phyloP scores from a whole-genome alignment of 305 asterid species.

The Coffea humblotiana region DNA sequence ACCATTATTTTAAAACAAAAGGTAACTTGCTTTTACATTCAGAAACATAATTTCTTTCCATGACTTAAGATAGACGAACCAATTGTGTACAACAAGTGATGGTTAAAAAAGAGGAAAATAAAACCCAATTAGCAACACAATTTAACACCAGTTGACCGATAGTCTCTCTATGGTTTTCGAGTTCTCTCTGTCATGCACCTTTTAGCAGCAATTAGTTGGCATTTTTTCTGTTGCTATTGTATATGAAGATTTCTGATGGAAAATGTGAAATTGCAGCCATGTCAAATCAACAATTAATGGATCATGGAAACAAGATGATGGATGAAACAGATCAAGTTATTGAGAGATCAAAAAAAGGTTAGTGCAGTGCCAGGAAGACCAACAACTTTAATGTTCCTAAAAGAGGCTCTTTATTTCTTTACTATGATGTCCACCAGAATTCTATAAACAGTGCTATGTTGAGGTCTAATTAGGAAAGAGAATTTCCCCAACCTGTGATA shows the following conservation, averaged over 20 bases:
- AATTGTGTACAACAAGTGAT: background rate
- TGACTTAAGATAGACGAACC: background rate
- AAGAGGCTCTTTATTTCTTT: background rate
- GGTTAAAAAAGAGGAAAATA: no score
- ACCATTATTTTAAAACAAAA: no score
- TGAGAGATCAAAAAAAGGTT: conserved; percentile 86
- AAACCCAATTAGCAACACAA: background rate
- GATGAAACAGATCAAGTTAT: conserved; percentile 94
- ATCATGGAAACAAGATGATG: conserved; percentile 85
- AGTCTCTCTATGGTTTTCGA: background rate
- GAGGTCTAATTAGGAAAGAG: background rate
- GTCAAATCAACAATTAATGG: conserved; percentile 87
- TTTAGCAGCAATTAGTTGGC: background rate
- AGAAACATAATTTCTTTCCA: no score
- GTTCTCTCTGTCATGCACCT: background rate
- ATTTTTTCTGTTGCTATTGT: background rate
- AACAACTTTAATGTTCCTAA: background rate
- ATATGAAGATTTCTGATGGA: conserved; percentile 25
- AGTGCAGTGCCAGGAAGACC: conserved; percentile 16
- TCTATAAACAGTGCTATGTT: background rate
- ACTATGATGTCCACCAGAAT: background rate
- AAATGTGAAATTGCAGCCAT: conserved; percentile 56
- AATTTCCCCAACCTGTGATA: background rate
- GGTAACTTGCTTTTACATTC: background rate
- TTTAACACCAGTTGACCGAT: background rate